phyloP scores from a whole-genome alignment of 106 monocot species.

The Apostasia shenzhenica region DNA sequence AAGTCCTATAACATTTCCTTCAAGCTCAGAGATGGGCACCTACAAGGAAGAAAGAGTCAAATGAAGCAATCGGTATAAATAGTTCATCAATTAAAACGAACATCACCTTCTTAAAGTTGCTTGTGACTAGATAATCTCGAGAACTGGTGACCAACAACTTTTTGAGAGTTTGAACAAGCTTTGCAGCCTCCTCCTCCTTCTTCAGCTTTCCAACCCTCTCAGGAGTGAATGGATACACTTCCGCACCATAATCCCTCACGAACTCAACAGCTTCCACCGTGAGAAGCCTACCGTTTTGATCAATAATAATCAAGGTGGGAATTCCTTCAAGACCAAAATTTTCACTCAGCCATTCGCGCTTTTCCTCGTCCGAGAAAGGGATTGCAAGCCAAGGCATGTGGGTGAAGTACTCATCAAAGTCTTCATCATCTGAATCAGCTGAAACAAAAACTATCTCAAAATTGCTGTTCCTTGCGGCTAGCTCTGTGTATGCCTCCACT shows the following conservation, averaged over 20 bases:
- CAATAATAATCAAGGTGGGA: conserved; percentile 52
- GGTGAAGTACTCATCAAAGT: conserved; percentile 50
- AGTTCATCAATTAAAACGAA: too few relatives aligned
- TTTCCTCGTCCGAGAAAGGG: conserved; percentile 52
- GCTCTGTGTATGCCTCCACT: conserved; percentile 41
- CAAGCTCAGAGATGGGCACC: conserved; percentile 65
- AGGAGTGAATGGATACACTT: conserved; percentile 38
- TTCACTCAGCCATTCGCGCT: conserved; percentile 22
- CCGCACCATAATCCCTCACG: conserved; percentile 43
- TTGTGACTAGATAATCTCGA: conserved; percentile 55
- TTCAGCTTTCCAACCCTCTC: conserved; percentile 42
- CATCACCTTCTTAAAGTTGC: conserved; percentile 43
- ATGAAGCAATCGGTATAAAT: neutral
- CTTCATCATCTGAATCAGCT: conserved; percentile 44
- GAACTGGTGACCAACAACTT: conserved; percentile 28
- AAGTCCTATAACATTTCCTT: conserved; percentile 64
- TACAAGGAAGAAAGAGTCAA: neutral
- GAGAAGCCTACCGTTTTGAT: conserved; percentile 36
- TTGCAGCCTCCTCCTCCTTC: conserved; percentile 39
- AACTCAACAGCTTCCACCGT: conserved; percentile 18
- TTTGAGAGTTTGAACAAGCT: conserved; percentile 51
- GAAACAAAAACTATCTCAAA: conserved; percentile 79
- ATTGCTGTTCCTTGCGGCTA: conserved; percentile 12
- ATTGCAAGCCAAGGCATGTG: conserved; percentile 88
- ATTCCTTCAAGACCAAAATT: conserved; percentile 43